Percentiles rank a stretch among this genome's conserved stretches.
Conservation (phyloP, 352 stramenopile species). For the Pythium vanterpoolii region DNA sequence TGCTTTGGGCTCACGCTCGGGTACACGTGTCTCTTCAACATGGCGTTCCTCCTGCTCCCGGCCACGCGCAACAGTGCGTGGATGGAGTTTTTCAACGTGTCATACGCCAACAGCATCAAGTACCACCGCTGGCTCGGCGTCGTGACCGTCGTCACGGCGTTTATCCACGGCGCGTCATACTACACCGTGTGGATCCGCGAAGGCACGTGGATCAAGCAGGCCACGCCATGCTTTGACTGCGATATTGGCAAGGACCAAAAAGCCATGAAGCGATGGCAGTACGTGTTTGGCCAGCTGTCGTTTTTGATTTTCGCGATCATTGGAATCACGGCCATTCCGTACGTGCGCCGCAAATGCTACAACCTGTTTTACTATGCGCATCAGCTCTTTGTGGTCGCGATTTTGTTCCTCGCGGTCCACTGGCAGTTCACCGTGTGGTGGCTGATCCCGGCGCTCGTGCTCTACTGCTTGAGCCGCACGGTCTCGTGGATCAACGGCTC, state of each 20-base stretch:
- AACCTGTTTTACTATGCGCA: conserved; percentile 45
- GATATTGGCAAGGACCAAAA: conserved; percentile 15
- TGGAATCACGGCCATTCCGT: conserved; percentile 29
- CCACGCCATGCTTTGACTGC: conserved; percentile 41
- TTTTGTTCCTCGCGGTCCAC: conserved; percentile 40
- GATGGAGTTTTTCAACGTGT: conserved; percentile 46
- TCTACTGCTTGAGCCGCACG: conserved; percentile 37
- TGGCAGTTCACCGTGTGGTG: conserved; percentile 33
- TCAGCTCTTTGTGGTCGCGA: conserved; percentile 31
- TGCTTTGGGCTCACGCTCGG: conserved; percentile 21
- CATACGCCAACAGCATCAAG: conserved; percentile 44
- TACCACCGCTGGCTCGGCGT: conserved; percentile 46
- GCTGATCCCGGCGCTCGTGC: conserved; percentile 33
- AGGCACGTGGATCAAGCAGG: conserved; percentile 20
- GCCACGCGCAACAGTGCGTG: conserved; percentile 35
- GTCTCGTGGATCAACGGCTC: conserved; percentile 25
- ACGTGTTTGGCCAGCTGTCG: conserved; percentile 40
- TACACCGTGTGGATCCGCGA: conserved; percentile 25
- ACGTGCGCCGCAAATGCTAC: conserved; percentile 39
- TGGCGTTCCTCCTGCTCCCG: conserved; percentile 40
- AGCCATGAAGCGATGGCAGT: conserved; percentile 26
- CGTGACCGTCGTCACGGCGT: conserved; percentile 21
- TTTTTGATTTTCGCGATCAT: conserved; percentile 37
- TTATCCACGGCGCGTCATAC: conserved; percentile 24
- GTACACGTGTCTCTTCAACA: conserved; percentile 38